Evolutionary conservation across 257 asterid species (phyloP), one percentile per base, ranked within the genome.

Genomic region (Solanum etuberosum): DNA sequence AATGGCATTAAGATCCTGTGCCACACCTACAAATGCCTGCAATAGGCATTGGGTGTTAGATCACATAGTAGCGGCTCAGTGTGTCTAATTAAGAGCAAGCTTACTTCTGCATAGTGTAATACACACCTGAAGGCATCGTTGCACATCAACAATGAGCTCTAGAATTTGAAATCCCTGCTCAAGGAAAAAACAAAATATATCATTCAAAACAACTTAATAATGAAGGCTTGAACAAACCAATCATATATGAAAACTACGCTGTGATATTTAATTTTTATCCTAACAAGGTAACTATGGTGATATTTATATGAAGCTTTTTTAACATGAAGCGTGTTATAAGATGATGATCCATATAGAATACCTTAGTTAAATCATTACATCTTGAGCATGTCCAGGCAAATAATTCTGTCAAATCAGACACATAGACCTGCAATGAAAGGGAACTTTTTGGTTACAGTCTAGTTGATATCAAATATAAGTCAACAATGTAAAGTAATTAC

Each of bases 331-430:
- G 16, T 27, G 2, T 11, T 31, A 12, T n/a, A 63, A 63, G 32
- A 73, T 21, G 43, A 63, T 38, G 76, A 70, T 43, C 29, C 87
- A 71, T 73, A 51, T 63, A 54, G 59, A 12, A 73, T 87, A 97
- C 99, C 98, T 94, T 88, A 16, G 97, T 95, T 82, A 93, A 88
- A 86, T 90, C 98, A 91, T 95, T 90, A 88, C 99, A 97, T 90
- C 99, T 93, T 86, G 99, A 88, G 92, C 99, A 97, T 73, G 99
- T 97, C 99, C 99, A 97, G 10, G 98, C 91, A 91, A 97, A 94
- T 90, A 97, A 86, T 90, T 95, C 95, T 0, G 94, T 91, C 85
- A 96, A 91, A 91, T 97, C 99, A 54, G 99, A 95, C 91, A 96
- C 27, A 89, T 97, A 97, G 35, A 93, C 99, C 99, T 97, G 94